phyloP scores from a whole-genome alignment of 768 basidiomycete genomes.

The Trametes elegans region DNA sequence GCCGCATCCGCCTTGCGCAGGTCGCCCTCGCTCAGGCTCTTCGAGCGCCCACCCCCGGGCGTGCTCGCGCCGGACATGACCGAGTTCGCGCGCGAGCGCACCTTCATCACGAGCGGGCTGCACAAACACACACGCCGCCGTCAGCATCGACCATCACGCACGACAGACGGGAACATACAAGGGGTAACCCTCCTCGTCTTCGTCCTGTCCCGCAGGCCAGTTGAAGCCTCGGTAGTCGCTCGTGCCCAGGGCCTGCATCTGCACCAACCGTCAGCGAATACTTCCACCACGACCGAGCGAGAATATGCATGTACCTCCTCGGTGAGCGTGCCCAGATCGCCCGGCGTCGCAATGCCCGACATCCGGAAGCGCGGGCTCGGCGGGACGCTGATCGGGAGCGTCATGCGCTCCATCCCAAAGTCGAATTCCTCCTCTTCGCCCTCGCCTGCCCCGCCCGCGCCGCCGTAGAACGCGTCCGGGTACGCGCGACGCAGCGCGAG shows the following conservation, averaged over 20 bases:
- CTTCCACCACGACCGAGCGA: not conserved
- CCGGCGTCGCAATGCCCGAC: constrained; percentile 83
- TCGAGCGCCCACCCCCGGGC: constrained; percentile 78
- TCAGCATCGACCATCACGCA: constrained; percentile 13
- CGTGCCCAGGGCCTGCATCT: constrained; percentile 88
- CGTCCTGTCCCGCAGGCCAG: constrained; percentile 61
- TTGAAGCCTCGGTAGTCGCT: constrained; percentile 79
- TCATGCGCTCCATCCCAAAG: constrained; percentile 68
- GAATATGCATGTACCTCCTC: constrained; percentile 56
- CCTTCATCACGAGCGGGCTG: constrained; percentile 89
- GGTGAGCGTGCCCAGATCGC: constrained; percentile 87
- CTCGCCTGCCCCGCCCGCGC: constrained; percentile 40
- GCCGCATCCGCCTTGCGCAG: constrained; percentile 86
- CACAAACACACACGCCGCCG: not conserved
- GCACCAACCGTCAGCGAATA: not conserved
- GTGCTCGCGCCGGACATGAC: constrained; percentile 77
- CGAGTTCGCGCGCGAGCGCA: constrained; percentile 78
- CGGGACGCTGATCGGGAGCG: constrained; percentile 71
- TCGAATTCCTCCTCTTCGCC: constrained; percentile 53
- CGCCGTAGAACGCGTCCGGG: constrained; percentile 89
- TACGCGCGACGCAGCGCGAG: constrained; percentile 90
- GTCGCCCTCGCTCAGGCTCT: constrained; percentile 85
- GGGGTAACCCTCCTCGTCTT: constrained; percentile 90
- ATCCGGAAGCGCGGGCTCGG: constrained; percentile 80
- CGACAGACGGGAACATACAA: constrained; percentile 54